phyloP scores from a whole-genome alignment of 805 yeast species.

The Ogataea paraovalis region DNA sequence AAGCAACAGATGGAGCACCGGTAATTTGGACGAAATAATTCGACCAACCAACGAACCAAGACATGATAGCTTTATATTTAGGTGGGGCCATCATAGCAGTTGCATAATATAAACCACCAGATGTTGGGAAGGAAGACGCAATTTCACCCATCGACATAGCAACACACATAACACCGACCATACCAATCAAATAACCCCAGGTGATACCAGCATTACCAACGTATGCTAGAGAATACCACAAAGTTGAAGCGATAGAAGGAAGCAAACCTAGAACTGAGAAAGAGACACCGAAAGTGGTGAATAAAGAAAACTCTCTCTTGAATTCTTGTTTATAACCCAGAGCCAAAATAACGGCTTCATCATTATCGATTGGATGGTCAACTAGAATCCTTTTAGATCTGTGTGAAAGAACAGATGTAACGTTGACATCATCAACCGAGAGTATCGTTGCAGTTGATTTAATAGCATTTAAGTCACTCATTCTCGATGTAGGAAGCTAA shows the following conservation, averaged over 20 bases:
- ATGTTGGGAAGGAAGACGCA: conserved; percentile 59
- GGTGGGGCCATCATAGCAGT: conserved; percentile 58
- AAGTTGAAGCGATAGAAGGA: conserved; percentile 61
- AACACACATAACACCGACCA: conserved; percentile 51
- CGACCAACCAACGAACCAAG: conserved; percentile 62
- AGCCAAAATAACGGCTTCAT: conserved; percentile 51
- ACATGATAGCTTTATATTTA: conserved; percentile 44
- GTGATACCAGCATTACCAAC: conserved; percentile 61
- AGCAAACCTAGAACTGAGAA: conserved; percentile 61
- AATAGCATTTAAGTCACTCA: not conserved
- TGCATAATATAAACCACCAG: conserved; percentile 67
- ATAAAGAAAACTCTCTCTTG: conserved; percentile 53
- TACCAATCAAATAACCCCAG: conserved; percentile 56
- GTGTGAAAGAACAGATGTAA: conserved; percentile 25
- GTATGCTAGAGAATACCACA: conserved; percentile 55
- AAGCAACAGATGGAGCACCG: conserved; percentile 56
- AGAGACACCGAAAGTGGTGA: conserved; percentile 58
- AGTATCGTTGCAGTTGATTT: conserved; percentile 23
- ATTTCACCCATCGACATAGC: conserved; percentile 61
- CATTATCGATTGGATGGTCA: conserved; percentile 44
- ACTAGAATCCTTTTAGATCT: conserved; percentile 27
- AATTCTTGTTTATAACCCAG: conserved; percentile 63
- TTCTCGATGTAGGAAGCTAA: not conserved
- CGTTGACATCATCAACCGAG: conserved; percentile 25
- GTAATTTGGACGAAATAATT: conserved; percentile 64